Conservation (phyloP, 352 stramenopile genomes). For the Blastocystis sp. region DNA sequence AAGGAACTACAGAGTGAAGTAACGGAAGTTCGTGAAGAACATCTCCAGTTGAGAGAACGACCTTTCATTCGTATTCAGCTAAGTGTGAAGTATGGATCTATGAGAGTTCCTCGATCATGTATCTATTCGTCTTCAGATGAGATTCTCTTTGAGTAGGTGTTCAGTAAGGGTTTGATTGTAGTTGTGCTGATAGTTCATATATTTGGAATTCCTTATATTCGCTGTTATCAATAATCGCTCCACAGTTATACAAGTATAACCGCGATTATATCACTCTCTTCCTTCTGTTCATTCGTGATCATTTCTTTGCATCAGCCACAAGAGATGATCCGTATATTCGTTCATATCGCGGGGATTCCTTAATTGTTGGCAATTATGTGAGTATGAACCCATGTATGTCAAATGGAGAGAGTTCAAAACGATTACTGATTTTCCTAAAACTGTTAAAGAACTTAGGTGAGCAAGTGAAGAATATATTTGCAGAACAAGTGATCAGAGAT, state of each 20-base stretch:
- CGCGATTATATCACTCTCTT: constrained; percentile 17
- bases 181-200: background rate
- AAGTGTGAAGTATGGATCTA: background rate
- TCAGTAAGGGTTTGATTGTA: background rate
- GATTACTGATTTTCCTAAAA: background rate
- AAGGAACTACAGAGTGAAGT: background rate
- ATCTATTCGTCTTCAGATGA: background rate
- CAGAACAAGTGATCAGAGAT: background rate
- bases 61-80: background rate
- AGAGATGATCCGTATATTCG: background rate
- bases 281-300: constrained; percentile 41
- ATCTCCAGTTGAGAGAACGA: background rate
- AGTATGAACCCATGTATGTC: background rate
- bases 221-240: background rate
- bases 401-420: background rate
- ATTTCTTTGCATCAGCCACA: background rate
- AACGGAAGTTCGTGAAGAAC: background rate
- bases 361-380: background rate
- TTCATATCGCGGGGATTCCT: background rate
- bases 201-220: background rate
- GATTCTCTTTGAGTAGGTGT: background rate
- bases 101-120: background rate
- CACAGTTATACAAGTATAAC: background rate
- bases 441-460: background rate
- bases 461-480: background rate